Evolutionary conservation across 495 filamentous ascomycete species (phyloP), one percentile per base, ranked within the genome.

Genomic region (Penicillium cinerascens): DNA sequence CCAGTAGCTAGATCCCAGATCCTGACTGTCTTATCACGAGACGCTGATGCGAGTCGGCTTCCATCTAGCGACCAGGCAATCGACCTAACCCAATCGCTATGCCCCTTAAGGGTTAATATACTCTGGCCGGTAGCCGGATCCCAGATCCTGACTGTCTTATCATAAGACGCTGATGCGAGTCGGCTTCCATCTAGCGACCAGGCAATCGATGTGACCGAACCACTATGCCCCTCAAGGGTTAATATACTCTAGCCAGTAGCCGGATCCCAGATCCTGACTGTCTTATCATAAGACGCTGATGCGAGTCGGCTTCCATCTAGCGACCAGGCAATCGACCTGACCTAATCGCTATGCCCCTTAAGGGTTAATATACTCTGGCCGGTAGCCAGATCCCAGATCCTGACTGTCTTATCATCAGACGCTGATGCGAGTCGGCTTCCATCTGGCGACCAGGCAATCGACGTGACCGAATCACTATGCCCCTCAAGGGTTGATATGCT

Each of bases 71-170:
- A 37, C 11, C 10, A 37, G 35, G n/a, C 4, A 3, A 37, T 16
- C 4, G 44, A 49, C 5, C 0, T 21, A 26, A 60, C 52, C 7
- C 4, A 42, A 7, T 13, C 11, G 21, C 44, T 43, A 51, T 59
- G 40, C 13, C 56, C 48, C n/a, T 49, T 7, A n/a, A 55, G 56
- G 4, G 35, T 63, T 18, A 45, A 45, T n/a, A 54, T 4, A 25
- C 41, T 44, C 16, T 55, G 33, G 25, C 40, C 17, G 25, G 45
- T 49, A 2, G 20, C 16, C 1, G 23, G 8, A 44, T 55, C 45
- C 45, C 45, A 51, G 29, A 51, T 44, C 39, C 29, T 44, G 17
- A 44, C 6, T 18, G 43, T 44, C 0, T 15, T 41, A 41, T 52
- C 42, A 16, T 3, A 2, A 2, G 42, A 46, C 3, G 21, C 35